Percentiles rank a stretch among this genome's conserved stretches.
phyloP scores from a whole-genome alignment of 495 filamentous ascomycete genomes.

The Terfezia boudieri region DNA sequence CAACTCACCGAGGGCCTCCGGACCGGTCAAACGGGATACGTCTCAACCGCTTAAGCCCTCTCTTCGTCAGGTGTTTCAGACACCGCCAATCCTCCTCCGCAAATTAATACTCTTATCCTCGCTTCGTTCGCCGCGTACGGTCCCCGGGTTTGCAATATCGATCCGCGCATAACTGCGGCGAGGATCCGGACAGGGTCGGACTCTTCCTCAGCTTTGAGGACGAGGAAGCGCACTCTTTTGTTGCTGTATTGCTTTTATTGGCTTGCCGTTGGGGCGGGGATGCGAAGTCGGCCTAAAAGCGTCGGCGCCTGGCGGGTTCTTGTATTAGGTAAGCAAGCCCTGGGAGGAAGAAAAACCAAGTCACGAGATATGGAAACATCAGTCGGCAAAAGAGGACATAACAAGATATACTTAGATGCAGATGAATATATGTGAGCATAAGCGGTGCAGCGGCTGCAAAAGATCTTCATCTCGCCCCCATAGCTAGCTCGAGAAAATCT shows the following conservation, averaged over 20 bases:
- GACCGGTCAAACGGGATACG: constrained; percentile 69
- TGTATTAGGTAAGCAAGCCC: no score
- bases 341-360: no score
- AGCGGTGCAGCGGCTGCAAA: no score
- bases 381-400: no score
- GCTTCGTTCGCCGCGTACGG: constrained; percentile 29
- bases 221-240: constrained; percentile 19
- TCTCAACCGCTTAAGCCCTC: constrained; percentile 56
- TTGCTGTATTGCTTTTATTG: neutral
- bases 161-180: constrained; percentile 60
- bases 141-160: constrained; percentile 49
- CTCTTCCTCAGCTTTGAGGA: constrained; percentile 37
- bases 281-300: no score
- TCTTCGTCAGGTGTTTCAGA: constrained; percentile 63
- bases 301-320: no score
- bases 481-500: no score
- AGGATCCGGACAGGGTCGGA: constrained; percentile 60
- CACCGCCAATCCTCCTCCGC: constrained; percentile 46
- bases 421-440: no score
- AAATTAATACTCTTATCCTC: constrained; percentile 31
- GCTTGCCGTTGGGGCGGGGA: no score
- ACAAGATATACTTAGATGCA: no score
- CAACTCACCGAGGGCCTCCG: constrained; percentile 69
- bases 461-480: no score
- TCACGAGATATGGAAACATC: no score